A percentile compares a stretch with the other conserved stretches of the same genome.
These are phyloP conservation scores for Talaromyces marneffei DNA, from an alignment of 2,329 filamentous ascomycete genomes.

Conservation along the genomic window DNA sequence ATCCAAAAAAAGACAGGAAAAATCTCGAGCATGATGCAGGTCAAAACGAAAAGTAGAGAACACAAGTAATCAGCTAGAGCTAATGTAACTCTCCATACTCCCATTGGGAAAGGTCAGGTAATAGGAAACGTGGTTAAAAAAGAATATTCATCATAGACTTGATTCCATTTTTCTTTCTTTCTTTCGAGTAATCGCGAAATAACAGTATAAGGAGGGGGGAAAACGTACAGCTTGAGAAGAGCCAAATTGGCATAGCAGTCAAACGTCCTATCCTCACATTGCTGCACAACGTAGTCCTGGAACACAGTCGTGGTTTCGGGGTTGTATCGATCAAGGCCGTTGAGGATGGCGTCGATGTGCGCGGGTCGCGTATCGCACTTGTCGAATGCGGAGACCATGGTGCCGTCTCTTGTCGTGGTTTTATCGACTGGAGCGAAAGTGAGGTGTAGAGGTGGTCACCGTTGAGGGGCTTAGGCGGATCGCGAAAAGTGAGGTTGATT, in stretches of 20 bases:
- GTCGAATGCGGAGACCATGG: slow-evolving; percentile 57
- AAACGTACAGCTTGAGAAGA: slow-evolving; percentile 81
- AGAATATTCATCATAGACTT: slow-evolving; percentile 62
- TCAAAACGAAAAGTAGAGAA: not conserved
- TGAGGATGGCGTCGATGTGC: slow-evolving; percentile 87
- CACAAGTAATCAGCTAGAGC: slow-evolving; percentile 61
- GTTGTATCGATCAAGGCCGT: slow-evolving; percentile 96
- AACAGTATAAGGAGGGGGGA: slow-evolving; percentile 14
- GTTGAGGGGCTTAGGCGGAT: not conserved
- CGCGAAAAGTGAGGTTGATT: not conserved
- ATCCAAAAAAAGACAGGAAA: no score
- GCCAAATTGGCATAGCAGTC: slow-evolving; percentile 97
- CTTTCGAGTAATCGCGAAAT: no score
- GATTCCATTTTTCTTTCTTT: not conserved
- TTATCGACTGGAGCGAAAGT: not conserved
- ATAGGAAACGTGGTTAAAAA: slow-evolving; percentile 87
- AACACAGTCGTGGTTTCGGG: slow-evolving; percentile 90
- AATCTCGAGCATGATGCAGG: not conserved
- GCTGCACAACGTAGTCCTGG: slow-evolving; percentile 88
- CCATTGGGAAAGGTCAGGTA: slow-evolving; percentile 66
- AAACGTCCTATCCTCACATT: slow-evolving; percentile 91
- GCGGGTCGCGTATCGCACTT: slow-evolving; percentile 87
- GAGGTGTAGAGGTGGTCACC: not conserved
- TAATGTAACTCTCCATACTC: slow-evolving; percentile 69
- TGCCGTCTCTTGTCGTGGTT: not conserved